Evolutionary conservation across 2,329 filamentous ascomycete genomes (phyloP), one percentile per base, ranked within the genome.

Genomic region (Coniochaeta sp.): DNA sequence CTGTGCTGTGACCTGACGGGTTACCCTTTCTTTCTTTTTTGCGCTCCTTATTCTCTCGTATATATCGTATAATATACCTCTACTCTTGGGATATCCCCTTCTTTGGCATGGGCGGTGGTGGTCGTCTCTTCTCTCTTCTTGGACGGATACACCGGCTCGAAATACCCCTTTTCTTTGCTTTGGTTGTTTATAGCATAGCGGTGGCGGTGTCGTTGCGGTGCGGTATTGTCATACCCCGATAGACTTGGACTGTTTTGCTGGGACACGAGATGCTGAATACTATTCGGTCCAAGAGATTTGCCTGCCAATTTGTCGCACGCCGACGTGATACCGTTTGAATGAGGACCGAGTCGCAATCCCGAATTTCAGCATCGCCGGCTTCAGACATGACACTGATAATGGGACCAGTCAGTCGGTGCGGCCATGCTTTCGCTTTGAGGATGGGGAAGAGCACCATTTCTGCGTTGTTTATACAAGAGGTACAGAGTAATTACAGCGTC

Each of bases 391-490:
- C n/a, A n/a, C n/a, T n/a, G n/a, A n/a, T n/a, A n/a, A n/a, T n/a
- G n/a, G n/a, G n/a, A n/a, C n/a, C n/a, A n/a, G n/a, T n/a, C n/a
- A n/a, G n/a, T n/a, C n/a, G n/a, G n/a, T n/a, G n/a, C n/a, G n/a
- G n/a, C n/a, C n/a, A n/a, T n/a, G n/a, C n/a, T n/a, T n/a, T n/a
- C n/a, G n/a, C n/a, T n/a, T 7, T 38, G 9, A 14, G 22, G 22
- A 27, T 28, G 20, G 4, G 27, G 42, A 16, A 27, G 9, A 13
- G 42, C 24, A 46, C 20, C 13, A 22, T 18, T 28, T 27, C 18
- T 42, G n/a, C n/a, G n/a, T n/a, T n/a, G 38, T 24, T 48, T 48
- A 48, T 48, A 48, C 45, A 48, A 18, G 45, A 48, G 45, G 45
- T 22, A 30, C 26, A 13, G 24, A 26, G 45, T 48, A 30, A 31